Percentiles rank a stretch among this genome's conserved stretches.
These are phyloP conservation scores for Torulaspora delbrueckii DNA, from an alignment of 805 yeast species.

Conservation along the genomic window DNA sequence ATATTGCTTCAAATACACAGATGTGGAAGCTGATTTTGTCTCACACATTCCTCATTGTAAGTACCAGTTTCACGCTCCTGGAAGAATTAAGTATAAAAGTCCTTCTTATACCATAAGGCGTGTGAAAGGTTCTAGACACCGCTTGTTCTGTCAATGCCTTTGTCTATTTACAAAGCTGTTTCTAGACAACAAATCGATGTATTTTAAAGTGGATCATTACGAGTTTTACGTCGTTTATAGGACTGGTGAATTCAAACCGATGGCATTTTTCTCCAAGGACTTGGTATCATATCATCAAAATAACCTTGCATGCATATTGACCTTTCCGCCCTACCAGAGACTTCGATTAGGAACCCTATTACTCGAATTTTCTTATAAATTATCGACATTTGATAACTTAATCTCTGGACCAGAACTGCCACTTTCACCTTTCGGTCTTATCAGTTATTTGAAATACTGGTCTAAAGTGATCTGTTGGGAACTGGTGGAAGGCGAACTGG, in stretches of 20 bases:
- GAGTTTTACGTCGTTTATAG: slow-evolving; percentile 75
- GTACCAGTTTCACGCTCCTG: slow-evolving; percentile 47
- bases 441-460: slow-evolving; percentile 77
- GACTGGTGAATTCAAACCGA: slow-evolving; percentile 45
- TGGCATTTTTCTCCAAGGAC: slow-evolving; percentile 94
- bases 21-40: slow-evolving; percentile 40
- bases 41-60: slow-evolving; percentile 49
- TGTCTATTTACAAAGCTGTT: slow-evolving; percentile 83
- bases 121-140: slow-evolving; percentile 60
- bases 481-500: slow-evolving; percentile 40
- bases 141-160: slow-evolving; percentile 73
- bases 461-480: slow-evolving; percentile 45
- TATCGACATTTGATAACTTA: slow-evolving; percentile 59
- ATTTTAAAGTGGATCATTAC: slow-evolving; percentile 70
- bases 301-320: slow-evolving; percentile 84
- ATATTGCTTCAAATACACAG: slow-evolving; percentile 77
- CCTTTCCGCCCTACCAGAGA: slow-evolving; percentile 89
- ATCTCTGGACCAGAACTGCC: slow-evolving; percentile 92
- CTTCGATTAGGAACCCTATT: slow-evolving; percentile 70
- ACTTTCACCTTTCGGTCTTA: slow-evolving; percentile 71
- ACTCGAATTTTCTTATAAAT: slow-evolving; percentile 75
- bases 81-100: slow-evolving; percentile 64
- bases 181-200: slow-evolving; percentile 83
- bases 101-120: slow-evolving; percentile 52
- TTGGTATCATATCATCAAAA: slow-evolving; percentile 68